These are phyloP conservation scores for Sporobolomyces phaffii DNA, from an alignment of 768 basidiomycete species.

Conservation along the genomic window DNA sequence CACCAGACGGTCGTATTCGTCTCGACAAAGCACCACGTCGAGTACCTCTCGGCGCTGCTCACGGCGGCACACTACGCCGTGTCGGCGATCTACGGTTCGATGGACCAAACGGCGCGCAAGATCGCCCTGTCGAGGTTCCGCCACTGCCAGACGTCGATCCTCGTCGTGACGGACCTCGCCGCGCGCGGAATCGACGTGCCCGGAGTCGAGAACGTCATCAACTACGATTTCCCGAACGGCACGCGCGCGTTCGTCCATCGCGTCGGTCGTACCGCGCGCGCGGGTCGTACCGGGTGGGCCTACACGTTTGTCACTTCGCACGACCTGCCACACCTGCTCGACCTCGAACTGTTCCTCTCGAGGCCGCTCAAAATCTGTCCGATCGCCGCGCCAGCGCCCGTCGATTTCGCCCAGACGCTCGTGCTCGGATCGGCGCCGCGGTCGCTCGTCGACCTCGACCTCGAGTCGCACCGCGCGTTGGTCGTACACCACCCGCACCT, in stretches of 20 bases:
- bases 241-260: constrained; percentile 91
- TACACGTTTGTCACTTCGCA: constrained; percentile 81
- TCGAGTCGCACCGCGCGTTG: constrained; percentile 67
- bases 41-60: constrained; percentile 77
- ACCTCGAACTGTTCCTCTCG: constrained; percentile 85
- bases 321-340: constrained; percentile 84
- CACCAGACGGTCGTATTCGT: constrained; percentile 92
- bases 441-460: constrained; percentile 70
- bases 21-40: constrained; percentile 97
- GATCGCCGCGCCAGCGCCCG: constrained; percentile 53
- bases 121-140: constrained; percentile 89
- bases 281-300: constrained; percentile 89
- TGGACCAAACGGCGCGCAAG: constrained; percentile 83
- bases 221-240: constrained; percentile 95
- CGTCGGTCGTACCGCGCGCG: constrained; percentile 91
- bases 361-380: constrained; percentile 55
- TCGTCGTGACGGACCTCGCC: constrained; percentile 96
- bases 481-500: constrained; percentile 54
- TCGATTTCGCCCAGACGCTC: constrained; percentile 48
- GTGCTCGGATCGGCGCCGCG: constrained; percentile 77
- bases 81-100: constrained; percentile 90
- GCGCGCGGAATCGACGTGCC: constrained; percentile 98
- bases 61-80: constrained; percentile 75
- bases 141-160: constrained; percentile 65
- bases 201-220: constrained; percentile 89